Conservation (phyloP, 2,329 filamentous ascomycete genomes). For the Fusarium multiceps region DNA sequence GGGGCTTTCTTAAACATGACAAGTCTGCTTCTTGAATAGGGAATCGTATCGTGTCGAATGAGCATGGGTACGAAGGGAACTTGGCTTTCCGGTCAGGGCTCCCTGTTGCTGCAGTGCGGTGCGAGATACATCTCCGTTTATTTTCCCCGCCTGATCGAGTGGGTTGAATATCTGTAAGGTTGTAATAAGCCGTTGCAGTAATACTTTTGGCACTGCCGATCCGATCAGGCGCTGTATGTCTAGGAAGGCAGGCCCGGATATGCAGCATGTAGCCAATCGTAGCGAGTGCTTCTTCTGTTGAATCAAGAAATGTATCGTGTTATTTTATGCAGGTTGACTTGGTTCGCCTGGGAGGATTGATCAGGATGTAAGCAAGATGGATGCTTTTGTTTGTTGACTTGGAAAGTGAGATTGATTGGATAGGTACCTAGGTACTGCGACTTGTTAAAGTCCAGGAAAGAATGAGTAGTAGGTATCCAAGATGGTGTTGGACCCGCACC, state of each 20-base stretch:
- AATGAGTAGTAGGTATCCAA: background rate
- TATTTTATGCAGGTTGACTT: background rate
- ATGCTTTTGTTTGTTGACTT: background rate
- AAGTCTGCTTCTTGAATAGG: background rate
- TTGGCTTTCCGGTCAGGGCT: conserved; percentile 11
- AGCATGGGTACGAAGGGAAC: conserved; percentile 1
- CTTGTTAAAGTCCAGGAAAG: background rate
- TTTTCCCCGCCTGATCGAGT: conserved; percentile 26
- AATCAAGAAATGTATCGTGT: background rate
- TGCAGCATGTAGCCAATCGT: background rate
- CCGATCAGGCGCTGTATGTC: conserved; percentile 32
- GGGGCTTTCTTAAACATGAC: conserved; percentile 2
- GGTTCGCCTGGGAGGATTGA: background rate
- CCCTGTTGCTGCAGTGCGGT: conserved; percentile 5
- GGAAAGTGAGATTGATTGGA: background rate
- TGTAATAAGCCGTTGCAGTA: conserved; percentile 21
- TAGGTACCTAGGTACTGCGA: background rate
- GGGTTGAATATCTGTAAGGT: conserved; percentile 25
- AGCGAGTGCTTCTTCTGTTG: background rate
- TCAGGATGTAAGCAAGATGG: background rate
- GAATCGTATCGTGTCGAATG: background rate
- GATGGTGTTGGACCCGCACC: conserved; percentile 22
- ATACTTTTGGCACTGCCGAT: conserved; percentile 37
- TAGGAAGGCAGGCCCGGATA: background rate
- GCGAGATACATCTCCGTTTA: conserved; percentile 25